Conservation (phyloP, 2,329 filamentous ascomycete genomes). For the Colletotrichum tofieldiae region DNA sequence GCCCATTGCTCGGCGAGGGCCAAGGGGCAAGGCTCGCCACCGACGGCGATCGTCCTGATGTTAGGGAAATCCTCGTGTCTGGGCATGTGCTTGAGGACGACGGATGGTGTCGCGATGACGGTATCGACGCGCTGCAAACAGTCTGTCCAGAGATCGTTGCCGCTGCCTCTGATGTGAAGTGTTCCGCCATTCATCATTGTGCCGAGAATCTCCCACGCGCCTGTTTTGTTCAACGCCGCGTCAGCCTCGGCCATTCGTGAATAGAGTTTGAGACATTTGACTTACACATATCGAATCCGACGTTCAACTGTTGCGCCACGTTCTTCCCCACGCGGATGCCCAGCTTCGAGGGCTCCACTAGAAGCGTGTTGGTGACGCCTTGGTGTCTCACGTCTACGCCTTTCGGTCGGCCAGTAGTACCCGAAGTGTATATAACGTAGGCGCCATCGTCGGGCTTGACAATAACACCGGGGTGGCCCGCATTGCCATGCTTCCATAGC, state of each 20-base stretch:
- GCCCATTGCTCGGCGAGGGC: conserved; percentile 71
- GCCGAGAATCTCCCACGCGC: conserved; percentile 73
- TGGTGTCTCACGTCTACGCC: conserved; percentile 71
- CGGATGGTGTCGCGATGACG: conserved; percentile 44
- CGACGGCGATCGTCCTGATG: conserved; percentile 42
- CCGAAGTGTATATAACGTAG: conserved; percentile 71
- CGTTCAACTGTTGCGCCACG: conserved; percentile 70
- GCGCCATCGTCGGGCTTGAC: conserved; percentile 57
- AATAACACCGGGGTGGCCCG: conserved; percentile 44
- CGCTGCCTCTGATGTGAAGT: conserved; percentile 44
- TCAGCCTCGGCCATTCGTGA: conserved; percentile 6
- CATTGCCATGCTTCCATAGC: conserved; percentile 41
- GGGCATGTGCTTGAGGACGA: conserved; percentile 44
- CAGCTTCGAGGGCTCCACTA: conserved; percentile 52
- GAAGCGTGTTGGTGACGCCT: conserved; percentile 42
- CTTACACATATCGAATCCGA: conserved; percentile 75
- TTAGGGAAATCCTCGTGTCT: conserved; percentile 41
- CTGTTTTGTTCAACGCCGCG: conserved; percentile 52
- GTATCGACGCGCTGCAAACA: conserved; percentile 44
- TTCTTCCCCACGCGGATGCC: conserved; percentile 65
- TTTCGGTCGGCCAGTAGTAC: conserved; percentile 72
- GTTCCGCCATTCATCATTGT: conserved; percentile 45
- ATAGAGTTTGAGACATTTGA: conserved; percentile 38
- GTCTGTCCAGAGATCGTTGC: conserved; percentile 42
- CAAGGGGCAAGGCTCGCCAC: conserved; percentile 43